phyloP scores from a whole-genome alignment of 306 rosid genomes.

The Citrullus amarus region DNA sequence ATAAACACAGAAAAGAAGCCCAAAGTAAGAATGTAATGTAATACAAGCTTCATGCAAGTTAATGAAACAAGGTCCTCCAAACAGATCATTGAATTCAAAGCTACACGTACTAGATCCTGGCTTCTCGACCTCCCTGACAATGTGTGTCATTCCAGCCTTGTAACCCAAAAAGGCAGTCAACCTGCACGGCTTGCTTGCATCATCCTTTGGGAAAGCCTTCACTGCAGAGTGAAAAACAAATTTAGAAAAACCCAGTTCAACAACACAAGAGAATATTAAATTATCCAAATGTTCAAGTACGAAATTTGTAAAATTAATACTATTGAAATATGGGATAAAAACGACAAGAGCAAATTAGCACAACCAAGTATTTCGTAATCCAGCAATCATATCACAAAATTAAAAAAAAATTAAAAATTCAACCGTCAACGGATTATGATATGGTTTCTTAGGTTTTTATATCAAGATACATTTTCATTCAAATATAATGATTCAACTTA shows the following conservation, averaged over 20 bases:
- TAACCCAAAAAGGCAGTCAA: constrained; percentile 69
- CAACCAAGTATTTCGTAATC: background rate
- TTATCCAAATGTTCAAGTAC: background rate
- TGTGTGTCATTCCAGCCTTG: constrained; percentile 91
- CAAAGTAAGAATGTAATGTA: background rate
- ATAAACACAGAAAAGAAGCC: background rate
- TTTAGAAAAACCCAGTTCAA: background rate
- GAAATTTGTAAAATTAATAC: background rate
- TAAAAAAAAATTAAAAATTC: too few species aligned
- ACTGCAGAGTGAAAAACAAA: constrained; percentile 21
- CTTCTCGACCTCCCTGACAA: constrained; percentile 78
- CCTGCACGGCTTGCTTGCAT: constrained; percentile 46
- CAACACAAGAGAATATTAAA: background rate
- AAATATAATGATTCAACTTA: background rate
- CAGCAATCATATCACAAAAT: background rate
- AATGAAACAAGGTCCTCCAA: background rate
- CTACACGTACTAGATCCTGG: constrained; percentile 55
- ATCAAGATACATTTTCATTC: background rate
- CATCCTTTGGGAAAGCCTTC: constrained; percentile 91
- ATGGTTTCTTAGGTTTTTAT: background rate
- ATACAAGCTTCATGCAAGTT: background rate
- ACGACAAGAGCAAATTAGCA: background rate
- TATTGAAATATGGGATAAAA: too few species aligned
- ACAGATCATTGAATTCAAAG: background rate
- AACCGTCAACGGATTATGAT: background rate